Percentiles rank a stretch among this genome's conserved stretches.
Evolutionary conservation across 768 basidiomycete species (phyloP).

Genomic region (Collybia sp.): DNA sequence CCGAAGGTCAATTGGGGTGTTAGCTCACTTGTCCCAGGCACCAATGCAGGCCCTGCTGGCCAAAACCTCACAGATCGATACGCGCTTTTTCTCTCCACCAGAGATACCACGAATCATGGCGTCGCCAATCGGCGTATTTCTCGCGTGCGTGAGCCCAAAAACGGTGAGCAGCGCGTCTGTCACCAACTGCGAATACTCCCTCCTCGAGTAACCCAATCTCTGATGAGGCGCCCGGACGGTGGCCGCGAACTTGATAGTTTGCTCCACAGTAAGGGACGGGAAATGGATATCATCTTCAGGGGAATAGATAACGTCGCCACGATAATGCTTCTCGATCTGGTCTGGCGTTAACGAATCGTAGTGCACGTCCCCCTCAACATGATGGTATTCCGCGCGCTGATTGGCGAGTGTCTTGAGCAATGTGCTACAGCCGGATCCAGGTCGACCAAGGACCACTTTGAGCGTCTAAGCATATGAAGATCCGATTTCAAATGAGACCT

Average conservation of each 20-base stretch:
- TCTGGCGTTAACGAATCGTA: constrained; percentile 74
- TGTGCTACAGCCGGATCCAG: constrained; percentile 82
- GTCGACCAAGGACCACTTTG: constrained; percentile 79
- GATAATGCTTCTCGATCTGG: constrained; percentile 59
- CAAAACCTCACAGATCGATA: constrained; percentile 70
- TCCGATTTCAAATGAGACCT: not conserved
- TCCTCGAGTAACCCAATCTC: constrained; percentile 41
- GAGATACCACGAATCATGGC: constrained; percentile 70
- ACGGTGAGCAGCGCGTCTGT: constrained; percentile 58
- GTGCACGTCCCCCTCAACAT: constrained; percentile 62
- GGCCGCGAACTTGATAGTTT: constrained; percentile 70
- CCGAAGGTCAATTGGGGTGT: not conserved
- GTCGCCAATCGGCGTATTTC: constrained; percentile 74
- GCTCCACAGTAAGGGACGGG: constrained; percentile 74
- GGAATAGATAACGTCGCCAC: constrained; percentile 78
- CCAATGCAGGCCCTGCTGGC: constrained; percentile 57
- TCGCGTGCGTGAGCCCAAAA: constrained; percentile 72
- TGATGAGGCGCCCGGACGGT: constrained; percentile 61
- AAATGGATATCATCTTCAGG: constrained; percentile 88
- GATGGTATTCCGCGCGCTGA: constrained; percentile 61
- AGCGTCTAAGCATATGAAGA: not conserved
- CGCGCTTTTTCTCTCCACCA: constrained; percentile 79
- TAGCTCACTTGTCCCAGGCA: constrained; percentile 73
- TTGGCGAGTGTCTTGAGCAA: constrained; percentile 82
- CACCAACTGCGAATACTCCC: constrained; percentile 36